Evolutionary conservation across 2,329 filamentous ascomycete species (phyloP).

Genomic region (Aspergillus piperis): DNA sequence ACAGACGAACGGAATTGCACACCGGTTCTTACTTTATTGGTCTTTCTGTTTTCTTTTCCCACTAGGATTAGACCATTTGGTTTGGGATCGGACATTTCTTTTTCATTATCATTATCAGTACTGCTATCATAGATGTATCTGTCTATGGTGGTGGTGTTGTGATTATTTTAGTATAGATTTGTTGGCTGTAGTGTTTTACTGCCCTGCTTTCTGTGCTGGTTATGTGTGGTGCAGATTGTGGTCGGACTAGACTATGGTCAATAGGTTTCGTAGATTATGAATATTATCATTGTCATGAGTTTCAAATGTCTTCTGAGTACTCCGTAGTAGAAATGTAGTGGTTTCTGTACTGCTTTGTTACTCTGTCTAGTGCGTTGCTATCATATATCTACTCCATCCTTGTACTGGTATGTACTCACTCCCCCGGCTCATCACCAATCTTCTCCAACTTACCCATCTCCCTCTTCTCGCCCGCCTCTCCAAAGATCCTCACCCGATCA

Average conservation of each 20-base stretch:
- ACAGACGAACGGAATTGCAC: constrained; percentile 81
- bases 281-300: neutral
- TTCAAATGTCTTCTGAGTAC: no score
- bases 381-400: neutral
- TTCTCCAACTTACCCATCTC: constrained; percentile 96
- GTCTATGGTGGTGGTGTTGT: neutral
- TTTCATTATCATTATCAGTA: constrained; percentile 14
- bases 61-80: constrained; percentile 49
- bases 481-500: constrained; percentile 64
- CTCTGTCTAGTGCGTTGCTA: neutral
- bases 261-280: neutral
- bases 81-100: constrained; percentile 58
- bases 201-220: neutral
- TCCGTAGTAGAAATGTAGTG: no score
- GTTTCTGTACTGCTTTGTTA: neutral
- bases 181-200: neutral
- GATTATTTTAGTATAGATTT: neutral
- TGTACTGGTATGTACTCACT: constrained; percentile 43
- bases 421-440: constrained; percentile 73
- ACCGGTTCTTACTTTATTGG: constrained; percentile 57
- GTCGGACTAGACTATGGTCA: neutral
- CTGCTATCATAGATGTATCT: constrained; percentile 12
- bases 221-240: neutral
- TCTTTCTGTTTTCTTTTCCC: constrained; percentile 43
- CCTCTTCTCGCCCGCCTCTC: constrained; percentile 86